These are phyloP conservation scores for Coriolopsis trogii DNA, from an alignment of 1,284 basidiomycete species.

Conservation along the genomic window DNA sequence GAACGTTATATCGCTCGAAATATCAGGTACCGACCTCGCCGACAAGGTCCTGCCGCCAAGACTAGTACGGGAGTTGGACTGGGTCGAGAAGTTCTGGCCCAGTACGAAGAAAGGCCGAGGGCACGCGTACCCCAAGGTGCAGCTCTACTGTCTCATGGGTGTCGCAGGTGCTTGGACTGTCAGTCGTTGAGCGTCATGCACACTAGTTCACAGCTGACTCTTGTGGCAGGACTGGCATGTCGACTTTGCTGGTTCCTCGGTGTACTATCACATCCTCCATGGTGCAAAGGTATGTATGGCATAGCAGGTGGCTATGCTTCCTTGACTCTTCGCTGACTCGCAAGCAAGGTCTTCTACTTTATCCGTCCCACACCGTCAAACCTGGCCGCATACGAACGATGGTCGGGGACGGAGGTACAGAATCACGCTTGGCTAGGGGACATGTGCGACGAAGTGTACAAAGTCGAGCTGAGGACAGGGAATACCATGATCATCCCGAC, in stretches of 20 bases:
- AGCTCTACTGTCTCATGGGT: constrained; percentile 95
- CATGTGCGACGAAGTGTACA: constrained; percentile 85
- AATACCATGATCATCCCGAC: constrained; percentile 97
- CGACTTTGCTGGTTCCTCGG: constrained; percentile 94
- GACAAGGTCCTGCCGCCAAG: constrained; percentile 82
- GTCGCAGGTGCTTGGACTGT: constrained; percentile 90
- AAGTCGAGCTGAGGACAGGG: constrained; percentile 79
- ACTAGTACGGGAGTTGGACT: constrained; percentile 89
- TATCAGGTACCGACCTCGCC: constrained; percentile 39
- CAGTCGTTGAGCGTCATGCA: constrained; percentile 34
- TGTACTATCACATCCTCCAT: constrained; percentile 89
- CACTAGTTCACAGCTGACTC: constrained; percentile 4
- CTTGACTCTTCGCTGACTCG: too few relatives aligned
- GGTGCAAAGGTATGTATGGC: constrained; percentile 69
- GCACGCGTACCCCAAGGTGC: constrained; percentile 89
- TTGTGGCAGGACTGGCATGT: constrained; percentile 88
- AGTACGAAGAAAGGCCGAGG: constrained; percentile 71
- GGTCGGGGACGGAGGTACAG: constrained; percentile 91
- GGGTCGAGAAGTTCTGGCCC: constrained; percentile 97
- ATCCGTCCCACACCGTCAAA: constrained; percentile 90
- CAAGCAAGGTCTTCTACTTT: constrained; percentile 97
- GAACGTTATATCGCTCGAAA: constrained; percentile 43
- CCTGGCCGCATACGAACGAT: constrained; percentile 85
- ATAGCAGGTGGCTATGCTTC: too few relatives aligned
- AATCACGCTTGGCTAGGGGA: constrained; percentile 91